Percentiles rank a stretch among this genome's conserved stretches.
phyloP scores from a whole-genome alignment of 495 filamentous ascomycete genomes.

The Rostrohypoxylon terebratum region DNA sequence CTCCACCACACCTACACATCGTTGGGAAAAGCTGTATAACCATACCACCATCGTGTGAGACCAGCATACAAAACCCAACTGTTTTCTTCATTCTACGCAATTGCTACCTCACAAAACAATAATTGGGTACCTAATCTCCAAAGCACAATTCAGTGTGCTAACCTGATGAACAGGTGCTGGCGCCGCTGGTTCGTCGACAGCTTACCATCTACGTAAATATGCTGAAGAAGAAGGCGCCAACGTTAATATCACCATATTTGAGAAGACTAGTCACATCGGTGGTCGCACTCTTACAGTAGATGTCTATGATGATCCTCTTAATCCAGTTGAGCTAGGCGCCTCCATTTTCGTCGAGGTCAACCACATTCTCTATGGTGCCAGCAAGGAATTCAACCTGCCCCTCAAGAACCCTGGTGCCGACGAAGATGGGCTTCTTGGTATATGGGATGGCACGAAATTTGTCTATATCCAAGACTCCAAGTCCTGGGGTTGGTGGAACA shows the following conservation, averaged over 20 bases:
- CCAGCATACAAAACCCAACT: background rate
- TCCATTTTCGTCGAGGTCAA: constrained; percentile 94
- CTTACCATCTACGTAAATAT: constrained; percentile 81
- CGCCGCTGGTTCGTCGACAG: constrained; percentile 86
- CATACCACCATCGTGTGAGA: background rate
- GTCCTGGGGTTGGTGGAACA: constrained; percentile 78
- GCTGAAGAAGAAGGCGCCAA: constrained; percentile 63
- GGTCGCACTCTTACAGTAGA: constrained; percentile 92
- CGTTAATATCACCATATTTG: constrained; percentile 88
- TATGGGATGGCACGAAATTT: constrained; percentile 87
- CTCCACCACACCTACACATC: background rate
- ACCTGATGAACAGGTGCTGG: constrained; percentile 77
- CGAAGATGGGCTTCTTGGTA: constrained; percentile 68
- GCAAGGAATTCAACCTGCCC: constrained; percentile 75
- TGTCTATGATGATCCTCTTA: constrained; percentile 73
- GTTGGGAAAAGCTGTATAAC: background rate
- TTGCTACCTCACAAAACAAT: too few relatives aligned
- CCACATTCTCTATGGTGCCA: constrained; percentile 79
- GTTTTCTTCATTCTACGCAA: background rate
- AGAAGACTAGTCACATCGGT: constrained; percentile 81
- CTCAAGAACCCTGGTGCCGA: constrained; percentile 49
- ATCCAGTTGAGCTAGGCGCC: constrained; percentile 88
- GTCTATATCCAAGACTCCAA: constrained; percentile 71
- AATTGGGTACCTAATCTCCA: background rate
- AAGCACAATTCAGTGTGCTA: constrained; percentile 17